Evolutionary conservation across 2,329 filamentous ascomycete species (phyloP).

Genomic region (Fusarium sp.): DNA sequence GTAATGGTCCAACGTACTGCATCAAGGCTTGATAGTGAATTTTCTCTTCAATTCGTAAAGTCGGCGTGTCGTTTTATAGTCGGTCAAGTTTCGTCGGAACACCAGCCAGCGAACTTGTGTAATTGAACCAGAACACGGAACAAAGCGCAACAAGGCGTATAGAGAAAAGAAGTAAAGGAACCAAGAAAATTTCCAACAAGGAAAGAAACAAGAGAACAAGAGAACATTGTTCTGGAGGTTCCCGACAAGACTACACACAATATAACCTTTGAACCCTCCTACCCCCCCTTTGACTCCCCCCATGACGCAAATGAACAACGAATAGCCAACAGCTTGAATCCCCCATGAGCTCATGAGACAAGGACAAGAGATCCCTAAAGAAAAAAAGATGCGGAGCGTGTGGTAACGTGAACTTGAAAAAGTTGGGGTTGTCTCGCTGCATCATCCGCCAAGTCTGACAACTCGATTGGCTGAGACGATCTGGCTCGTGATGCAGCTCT

Average conservation of each 20-base stretch:
- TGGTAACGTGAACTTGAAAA: constrained; percentile 9
- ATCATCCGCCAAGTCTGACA: constrained; percentile 23
- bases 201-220: background rate
- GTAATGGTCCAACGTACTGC: background rate
- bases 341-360: constrained; percentile 28
- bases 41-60: background rate
- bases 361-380: background rate
- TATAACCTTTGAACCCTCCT: background rate
- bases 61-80: constrained; percentile 22
- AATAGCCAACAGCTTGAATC: constrained; percentile 20
- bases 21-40: background rate
- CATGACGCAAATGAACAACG: constrained; percentile 27
- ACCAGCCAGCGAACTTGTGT: background rate
- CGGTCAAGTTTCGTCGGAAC: background rate
- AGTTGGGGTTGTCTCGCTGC: constrained; percentile 35
- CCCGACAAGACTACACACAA: constrained; percentile 25
- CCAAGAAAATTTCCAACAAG: background rate
- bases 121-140: constrained; percentile 7
- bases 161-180: background rate
- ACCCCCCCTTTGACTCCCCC: background rate
- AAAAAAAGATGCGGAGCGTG: background rate
- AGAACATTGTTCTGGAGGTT: background rate
- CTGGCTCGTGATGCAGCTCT: constrained; percentile 35
- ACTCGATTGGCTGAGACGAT: constrained; percentile 31
- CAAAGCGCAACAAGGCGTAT: constrained; percentile 18